phyloP scores from a whole-genome alignment of 768 basidiomycete genomes.

The Tephrocybe rancida region DNA sequence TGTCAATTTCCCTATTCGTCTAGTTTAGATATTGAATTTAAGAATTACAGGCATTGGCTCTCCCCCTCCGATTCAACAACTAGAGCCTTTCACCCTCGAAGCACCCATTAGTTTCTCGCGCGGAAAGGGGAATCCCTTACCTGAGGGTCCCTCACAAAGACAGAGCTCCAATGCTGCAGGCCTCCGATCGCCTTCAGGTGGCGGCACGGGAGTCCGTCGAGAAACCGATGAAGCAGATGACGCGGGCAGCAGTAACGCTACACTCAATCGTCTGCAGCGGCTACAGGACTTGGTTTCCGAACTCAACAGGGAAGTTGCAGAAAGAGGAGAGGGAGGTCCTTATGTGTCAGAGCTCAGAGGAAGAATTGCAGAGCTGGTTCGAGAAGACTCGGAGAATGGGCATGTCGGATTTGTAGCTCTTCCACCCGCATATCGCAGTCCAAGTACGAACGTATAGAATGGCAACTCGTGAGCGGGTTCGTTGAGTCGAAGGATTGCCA shows the following conservation, averaged over 20 bases:
- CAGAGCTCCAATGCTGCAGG: too few species aligned
- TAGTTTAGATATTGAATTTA: too few species aligned
- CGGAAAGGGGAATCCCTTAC: background rate
- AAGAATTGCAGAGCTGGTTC: constrained; percentile 4
- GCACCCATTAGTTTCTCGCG: background rate
- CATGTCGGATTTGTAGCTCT: background rate
- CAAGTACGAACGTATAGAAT: background rate
- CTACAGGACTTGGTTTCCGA: constrained; percentile 3
- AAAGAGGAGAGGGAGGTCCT: constrained; percentile 1
- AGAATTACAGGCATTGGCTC: background rate
- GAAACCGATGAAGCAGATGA: too few species aligned
- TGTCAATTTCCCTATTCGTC: background rate
- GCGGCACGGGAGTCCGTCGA: too few species aligned
- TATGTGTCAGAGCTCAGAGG: constrained; percentile 5
- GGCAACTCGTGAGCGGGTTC: too few species aligned
- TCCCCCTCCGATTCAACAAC: background rate
- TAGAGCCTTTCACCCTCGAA: background rate
- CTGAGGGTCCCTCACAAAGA: background rate
- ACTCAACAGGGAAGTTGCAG: background rate
- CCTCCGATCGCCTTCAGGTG: too few species aligned
- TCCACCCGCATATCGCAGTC: constrained; percentile 1
- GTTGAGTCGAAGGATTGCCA: too few species aligned
- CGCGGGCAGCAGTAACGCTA: background rate
- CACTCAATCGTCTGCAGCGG: background rate
- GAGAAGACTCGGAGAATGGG: constrained; percentile 7